Base-by-base conservation (phyloP, 331 rosid species). In the Cucumis variabilis region DNA sequence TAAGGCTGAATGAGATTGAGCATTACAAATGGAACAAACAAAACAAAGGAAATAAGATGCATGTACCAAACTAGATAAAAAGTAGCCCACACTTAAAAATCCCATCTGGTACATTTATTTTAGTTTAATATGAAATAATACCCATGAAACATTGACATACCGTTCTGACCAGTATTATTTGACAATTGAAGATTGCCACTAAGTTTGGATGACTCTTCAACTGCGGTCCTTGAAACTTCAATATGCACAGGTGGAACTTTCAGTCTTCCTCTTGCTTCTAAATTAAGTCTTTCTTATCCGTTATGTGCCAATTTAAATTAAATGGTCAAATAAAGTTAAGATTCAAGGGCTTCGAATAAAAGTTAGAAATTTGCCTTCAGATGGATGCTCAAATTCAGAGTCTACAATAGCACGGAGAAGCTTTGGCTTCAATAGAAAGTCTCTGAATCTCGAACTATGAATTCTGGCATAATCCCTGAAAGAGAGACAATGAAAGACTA, bases 381-480 rank as follows among this genome's bases (percentile, higher is more conserved):
- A n/a, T 50, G 99, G 99, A 90, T 97, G 99, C 95, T 97, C 99
- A 92, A 97, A 97, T 77, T 99, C 99, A 0, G 99, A 97, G 91
- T 97, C 99, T 76, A 97, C 99, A 82, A 97, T 97, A 88, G 99
- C 98, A 9, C 99, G 98, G 17, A 97, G 99, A 86, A 97, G 99
- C 92, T 97, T 99, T 85, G 99, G 99, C 94, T 97, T 97, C 88
- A 97, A 92, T 82, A 97, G 99, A 87, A 97, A 97, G 94, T 97
- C 99, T 93, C 99, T 93, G 90, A 97, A 97, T 87, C 99, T 99
- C 63, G 99, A 97, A 90, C 99, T 97, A 90, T 97, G 99, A 80
- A 97, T 97, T 86, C 99, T 99, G 6, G 96, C 99, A 85, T 97
- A 97, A 84, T 99, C 99, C 94, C 99, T 97, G 67, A 68, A 1